Evolutionary conservation across 768 basidiomycete species (phyloP).

Genomic region (Candolleomyces eurysporus): DNA sequence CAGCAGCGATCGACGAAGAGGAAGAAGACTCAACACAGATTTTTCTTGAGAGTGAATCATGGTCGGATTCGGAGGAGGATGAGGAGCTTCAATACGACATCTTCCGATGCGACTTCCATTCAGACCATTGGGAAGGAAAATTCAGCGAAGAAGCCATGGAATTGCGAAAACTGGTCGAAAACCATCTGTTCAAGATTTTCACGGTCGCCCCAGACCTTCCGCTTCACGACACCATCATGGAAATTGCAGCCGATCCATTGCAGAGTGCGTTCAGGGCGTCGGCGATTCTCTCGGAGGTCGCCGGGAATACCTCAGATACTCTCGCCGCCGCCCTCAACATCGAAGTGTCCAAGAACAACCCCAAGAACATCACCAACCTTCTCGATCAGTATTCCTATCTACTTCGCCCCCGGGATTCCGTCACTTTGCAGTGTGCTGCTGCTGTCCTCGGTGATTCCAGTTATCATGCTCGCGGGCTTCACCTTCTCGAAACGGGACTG

Average conservation of each 20-base stretch:
- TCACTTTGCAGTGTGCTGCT: slow-evolving; percentile 44
- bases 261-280: slow-evolving; percentile 22
- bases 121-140: slow-evolving; percentile 50
- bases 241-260: slow-evolving; percentile 33
- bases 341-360: slow-evolving; percentile 34
- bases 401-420: slow-evolving; percentile 58
- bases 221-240: slow-evolving; percentile 42
- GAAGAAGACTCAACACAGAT: slow-evolving; percentile 25
- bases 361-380: slow-evolving; percentile 34
- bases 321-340: slow-evolving; percentile 57
- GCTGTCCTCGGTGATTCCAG: slow-evolving; percentile 29
- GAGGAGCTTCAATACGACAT: slow-evolving; percentile 26
- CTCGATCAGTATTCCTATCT: slow-evolving; percentile 50
- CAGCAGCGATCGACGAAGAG: slow-evolving; percentile 18
- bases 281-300: slow-evolving; percentile 39
- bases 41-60: slow-evolving; percentile 14
- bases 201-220: slow-evolving; percentile 43
- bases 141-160: slow-evolving; percentile 37
- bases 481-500: slow-evolving; percentile 54
- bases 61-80: slow-evolving; percentile 26
- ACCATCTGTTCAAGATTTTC: slow-evolving; percentile 47
- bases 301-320: slow-evolving; percentile 49
- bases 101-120: slow-evolving; percentile 27
- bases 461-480: slow-evolving; percentile 31
- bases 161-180: slow-evolving; percentile 45